Evolutionary conservation across 495 filamentous ascomycete genomes (phyloP), one percentile per base, ranked within the genome.

Genomic region (Penicillium mononematosum): DNA sequence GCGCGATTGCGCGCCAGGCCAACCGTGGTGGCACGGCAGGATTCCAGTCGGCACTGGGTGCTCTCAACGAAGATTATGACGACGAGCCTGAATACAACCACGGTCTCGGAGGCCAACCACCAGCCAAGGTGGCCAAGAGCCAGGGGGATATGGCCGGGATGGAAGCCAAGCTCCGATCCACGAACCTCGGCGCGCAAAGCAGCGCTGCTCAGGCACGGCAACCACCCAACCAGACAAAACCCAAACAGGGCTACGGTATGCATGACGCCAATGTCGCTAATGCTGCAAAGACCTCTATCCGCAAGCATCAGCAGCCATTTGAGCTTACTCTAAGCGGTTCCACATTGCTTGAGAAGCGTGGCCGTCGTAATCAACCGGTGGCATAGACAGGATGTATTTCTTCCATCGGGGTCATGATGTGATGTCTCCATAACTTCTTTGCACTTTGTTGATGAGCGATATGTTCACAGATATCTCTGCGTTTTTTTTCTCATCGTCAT

Each of bases 291-390:
- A 83, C 86, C 63, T 85, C 88, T 62, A 89, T 90, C 11, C 76
- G 80, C 56, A 81, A 83, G 53, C 79, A 84, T 48, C 86, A 85
- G 36, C 73, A 76, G 20, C 85, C 88, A 1, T 98, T 98, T 61
- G 94, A 98, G 71, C 80, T 98, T 31, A 96, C 84, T 67, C 75
- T 98, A 16, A 89, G 96, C 56, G 90, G 91, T 55, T 87, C 95
- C 4, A 96, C 92, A 22, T 75, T 98, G 55, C 75, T 98, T 1
- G 92, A 91, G 9, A 81, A 92, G 58, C 80, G 94, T 60, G 83
- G 82, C 9, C 68, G 74, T 47, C 73, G 70, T 42, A 66, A 74
- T 12, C 66, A 71, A 46, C 67, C 67, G 4, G 71, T 70, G 43
- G 63, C 49, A 20, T 77, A 62, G 62, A 50, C 48, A 50, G 17